Base-by-base conservation (phyloP, 306 rosid species). In the Erythrophleum fordii region DNA sequence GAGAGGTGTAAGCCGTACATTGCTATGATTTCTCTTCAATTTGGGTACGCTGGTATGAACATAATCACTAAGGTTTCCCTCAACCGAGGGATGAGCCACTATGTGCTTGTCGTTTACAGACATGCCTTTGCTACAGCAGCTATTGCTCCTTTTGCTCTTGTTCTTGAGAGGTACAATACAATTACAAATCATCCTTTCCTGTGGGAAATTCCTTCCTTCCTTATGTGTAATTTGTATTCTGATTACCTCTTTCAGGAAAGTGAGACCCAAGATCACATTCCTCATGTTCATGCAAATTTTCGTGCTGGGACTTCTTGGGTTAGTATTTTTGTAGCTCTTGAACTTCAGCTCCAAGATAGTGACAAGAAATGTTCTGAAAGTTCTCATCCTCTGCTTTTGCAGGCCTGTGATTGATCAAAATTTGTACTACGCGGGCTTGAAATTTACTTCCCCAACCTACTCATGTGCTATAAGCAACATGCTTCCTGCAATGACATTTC, bases 391-490 rank as follows among this genome's bases (percentile, higher is more conserved):
- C 58, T 75, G 37, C 59, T 76, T 18, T 64, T 45, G 49, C 82
- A 94, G 98, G 73, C 99, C 99, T 64, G 93, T 95, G 87, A 85
- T 95, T 60, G 99, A 94, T 84, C 99, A 95, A 42, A 95, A 95
- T 56, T 90, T 91, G 42, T 95, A 93, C 85, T 95, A 91, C 26
- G 91, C 88, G 31, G 99, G 99, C 16, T 67, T 95, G 80, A 95
- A 94, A 46, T 89, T 89, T 49, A 95, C 99, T 7, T 90, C 97
- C 1, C 97, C 99, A 20, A 93, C 99, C 2, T 95, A 88, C 80
- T 84, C 99, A 4, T 95, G 98, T 60, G 99, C 99, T 18, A 73
- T 93, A 80, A 92, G 97, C 83, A 95, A 95, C 83, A 83, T 95
- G 84, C 95, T 95, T 51, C 97, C 99, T 5, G 97, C 99, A 42